These are phyloP conservation scores for Stephania cephalantha DNA, from an alignment of 164 flowering plant species.

Conservation along the genomic window DNA sequence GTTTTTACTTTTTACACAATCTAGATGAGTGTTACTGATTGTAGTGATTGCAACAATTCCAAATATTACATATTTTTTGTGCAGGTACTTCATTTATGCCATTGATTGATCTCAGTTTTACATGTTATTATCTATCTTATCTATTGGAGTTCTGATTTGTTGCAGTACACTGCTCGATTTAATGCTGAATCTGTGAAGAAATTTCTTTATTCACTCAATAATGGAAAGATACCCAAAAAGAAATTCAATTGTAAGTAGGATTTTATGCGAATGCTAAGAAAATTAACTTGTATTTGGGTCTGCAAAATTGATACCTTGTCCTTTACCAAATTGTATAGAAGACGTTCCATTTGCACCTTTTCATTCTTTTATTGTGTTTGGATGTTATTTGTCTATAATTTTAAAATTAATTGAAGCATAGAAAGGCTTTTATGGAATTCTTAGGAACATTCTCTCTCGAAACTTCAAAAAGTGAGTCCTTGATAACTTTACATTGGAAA, in stretches of 20 bases:
- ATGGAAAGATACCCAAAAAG: slow-evolving; percentile 91
- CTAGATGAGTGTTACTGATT: slow-evolving; percentile 30
- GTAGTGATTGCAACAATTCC: too few relatives aligned
- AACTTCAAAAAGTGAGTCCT: neutral
- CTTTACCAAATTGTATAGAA: neutral
- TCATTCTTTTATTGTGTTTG: neutral
- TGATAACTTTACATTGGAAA: neutral
- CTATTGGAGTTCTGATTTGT: slow-evolving; percentile 7
- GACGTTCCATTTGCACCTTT: neutral
- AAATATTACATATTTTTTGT: too few relatives aligned
- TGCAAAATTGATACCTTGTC: neutral
- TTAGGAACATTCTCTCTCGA: neutral
- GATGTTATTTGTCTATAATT: neutral
- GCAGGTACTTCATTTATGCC: neutral
- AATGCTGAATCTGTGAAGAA: slow-evolving; percentile 88
- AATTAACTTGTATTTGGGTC: neutral
- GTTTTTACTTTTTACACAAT: too few relatives aligned
- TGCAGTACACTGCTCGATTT: slow-evolving; percentile 91
- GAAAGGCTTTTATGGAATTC: neutral
- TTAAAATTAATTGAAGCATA: neutral
- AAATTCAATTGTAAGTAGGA: slow-evolving; percentile 78
- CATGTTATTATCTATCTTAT: neutral
- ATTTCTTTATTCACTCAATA: slow-evolving; percentile 69
- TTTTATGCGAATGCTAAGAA: neutral
- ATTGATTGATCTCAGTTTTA: neutral